Evolutionary conservation across 2,329 filamentous ascomycete genomes (phyloP).

Genomic region (Colletotrichum tropicale): DNA sequence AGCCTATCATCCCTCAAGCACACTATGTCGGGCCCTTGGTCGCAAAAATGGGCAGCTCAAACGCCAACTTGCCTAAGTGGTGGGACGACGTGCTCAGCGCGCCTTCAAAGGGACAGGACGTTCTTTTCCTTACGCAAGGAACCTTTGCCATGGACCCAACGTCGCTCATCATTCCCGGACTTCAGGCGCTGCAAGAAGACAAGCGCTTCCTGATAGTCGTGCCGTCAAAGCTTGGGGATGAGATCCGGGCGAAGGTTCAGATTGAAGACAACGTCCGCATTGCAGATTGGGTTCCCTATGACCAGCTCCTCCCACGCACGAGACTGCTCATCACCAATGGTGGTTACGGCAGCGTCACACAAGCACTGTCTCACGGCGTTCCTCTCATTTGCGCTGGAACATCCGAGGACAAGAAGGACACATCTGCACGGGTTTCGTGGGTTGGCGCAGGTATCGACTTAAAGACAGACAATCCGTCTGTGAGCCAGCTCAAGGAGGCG

Average conservation of each 20-base stretch:
- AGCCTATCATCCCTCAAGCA: conserved; percentile 22
- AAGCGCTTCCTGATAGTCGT: conserved; percentile 34
- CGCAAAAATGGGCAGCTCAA: conserved; percentile 17
- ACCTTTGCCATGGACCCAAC: conserved; percentile 40
- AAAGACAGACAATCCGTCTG: conserved; percentile 36
- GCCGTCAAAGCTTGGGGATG: conserved; percentile 31
- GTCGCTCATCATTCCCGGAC: conserved; percentile 39
- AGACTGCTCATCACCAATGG: conserved; percentile 39
- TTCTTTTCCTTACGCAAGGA: conserved; percentile 35
- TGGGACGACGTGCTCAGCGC: conserved; percentile 34
- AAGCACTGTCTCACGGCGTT: conserved; percentile 37
- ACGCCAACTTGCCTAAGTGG: conserved; percentile 31
- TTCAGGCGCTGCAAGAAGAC: conserved; percentile 34
- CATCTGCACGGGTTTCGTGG: conserved; percentile 35
- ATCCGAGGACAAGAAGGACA: conserved; percentile 41
- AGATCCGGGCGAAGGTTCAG: conserved; percentile 27
- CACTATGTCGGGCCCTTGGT: conserved; percentile 39
- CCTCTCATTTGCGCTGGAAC: conserved; percentile 40
- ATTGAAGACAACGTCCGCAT: conserved; percentile 31
- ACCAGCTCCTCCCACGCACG: conserved; percentile 36
- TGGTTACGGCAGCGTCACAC: conserved; percentile 40
- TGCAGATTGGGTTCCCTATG: conserved; percentile 39
- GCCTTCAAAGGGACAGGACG: conserved; percentile 30
- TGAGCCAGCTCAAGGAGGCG: conserved; percentile 26
- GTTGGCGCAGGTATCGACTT: conserved; percentile 37